Percentiles rank a stretch among this genome's conserved stretches.
These are phyloP conservation scores for Heritiera fomes DNA, from an alignment of 345 rosid genomes.

Conservation along the genomic window DNA sequence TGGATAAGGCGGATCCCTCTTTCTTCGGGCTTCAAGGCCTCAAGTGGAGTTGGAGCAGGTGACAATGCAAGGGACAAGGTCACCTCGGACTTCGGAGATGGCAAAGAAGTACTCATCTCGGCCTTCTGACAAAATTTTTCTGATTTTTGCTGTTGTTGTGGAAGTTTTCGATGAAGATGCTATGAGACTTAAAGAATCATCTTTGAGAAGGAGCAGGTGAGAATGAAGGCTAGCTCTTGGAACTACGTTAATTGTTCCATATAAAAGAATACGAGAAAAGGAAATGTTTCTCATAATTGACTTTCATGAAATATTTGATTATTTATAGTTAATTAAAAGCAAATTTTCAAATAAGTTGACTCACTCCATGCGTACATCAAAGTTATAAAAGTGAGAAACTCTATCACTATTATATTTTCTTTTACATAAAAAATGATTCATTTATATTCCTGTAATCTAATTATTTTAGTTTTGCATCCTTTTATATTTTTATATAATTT, in stretches of 20 bases:
- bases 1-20: constrained; percentile 50
- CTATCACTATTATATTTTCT: too few species aligned
- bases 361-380: too few species aligned
- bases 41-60: constrained; percentile 19
- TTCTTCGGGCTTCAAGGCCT: constrained; percentile 33
- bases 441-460: too few species aligned
- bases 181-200: constrained; percentile 24
- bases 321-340: too few species aligned
- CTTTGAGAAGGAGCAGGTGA: constrained; percentile 12
- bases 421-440: too few species aligned
- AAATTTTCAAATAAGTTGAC: too few species aligned
- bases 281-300: constrained; percentile 2
- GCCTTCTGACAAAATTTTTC: background rate
- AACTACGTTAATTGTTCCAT: constrained; percentile 22
- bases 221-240: constrained; percentile 20
- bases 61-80: constrained; percentile 48
- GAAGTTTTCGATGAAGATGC: background rate
- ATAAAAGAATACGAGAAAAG: constrained; percentile 23
- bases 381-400: too few species aligned
- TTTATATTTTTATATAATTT: too few species aligned
- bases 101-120: constrained; percentile 27
- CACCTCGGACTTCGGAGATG: constrained; percentile 36
- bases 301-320: background rate
- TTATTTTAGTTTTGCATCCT: too few species aligned
- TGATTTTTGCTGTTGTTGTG: background rate